phyloP scores from a whole-genome alignment of 1,284 basidiomycete genomes.

The Phellopilus nigrolimitatus region DNA sequence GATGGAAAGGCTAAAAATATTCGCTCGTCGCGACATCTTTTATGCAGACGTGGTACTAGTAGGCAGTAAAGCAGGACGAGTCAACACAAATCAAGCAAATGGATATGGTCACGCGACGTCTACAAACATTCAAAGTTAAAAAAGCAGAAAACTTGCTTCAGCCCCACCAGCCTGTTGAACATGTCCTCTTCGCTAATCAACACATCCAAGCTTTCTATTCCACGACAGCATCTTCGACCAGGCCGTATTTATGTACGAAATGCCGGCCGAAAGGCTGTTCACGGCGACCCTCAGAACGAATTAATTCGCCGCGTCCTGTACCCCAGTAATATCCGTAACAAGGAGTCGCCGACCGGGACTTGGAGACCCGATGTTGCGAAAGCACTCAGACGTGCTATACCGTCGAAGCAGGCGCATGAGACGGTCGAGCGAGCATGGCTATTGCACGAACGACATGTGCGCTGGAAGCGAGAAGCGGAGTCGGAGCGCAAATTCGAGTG shows the following conservation, averaged over 20 bases:
- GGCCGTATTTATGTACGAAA: conserved; percentile 11
- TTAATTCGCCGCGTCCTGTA: conserved; percentile 76
- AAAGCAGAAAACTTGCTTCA: background rate
- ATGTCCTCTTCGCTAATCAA: conserved; percentile 4
- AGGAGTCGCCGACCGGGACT: conserved; percentile 69
- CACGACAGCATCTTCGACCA: background rate
- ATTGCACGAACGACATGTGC: conserved; percentile 71
- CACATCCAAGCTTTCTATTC: background rate
- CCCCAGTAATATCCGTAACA: conserved; percentile 66
- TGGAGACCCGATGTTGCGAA: conserved; percentile 73
- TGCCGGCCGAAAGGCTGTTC: conserved; percentile 22
- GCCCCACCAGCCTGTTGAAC: background rate
- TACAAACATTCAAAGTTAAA: background rate
- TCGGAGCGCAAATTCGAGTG: conserved; percentile 68
- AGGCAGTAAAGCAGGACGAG: background rate
- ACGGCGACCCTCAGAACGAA: conserved; percentile 60
- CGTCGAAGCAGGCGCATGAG: conserved; percentile 84
- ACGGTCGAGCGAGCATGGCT: conserved; percentile 93
- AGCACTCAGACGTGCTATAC: conserved; percentile 71
- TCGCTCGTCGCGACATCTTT: conserved; percentile 12
- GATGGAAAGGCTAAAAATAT: conserved; percentile 11
- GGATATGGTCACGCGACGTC: background rate
- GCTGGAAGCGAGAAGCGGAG: conserved; percentile 64
- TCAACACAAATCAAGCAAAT: too few species aligned
- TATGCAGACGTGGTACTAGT: background rate